phyloP scores from a whole-genome alignment of 495 filamentous ascomycete species.

The Neurospora pannonica region DNA sequence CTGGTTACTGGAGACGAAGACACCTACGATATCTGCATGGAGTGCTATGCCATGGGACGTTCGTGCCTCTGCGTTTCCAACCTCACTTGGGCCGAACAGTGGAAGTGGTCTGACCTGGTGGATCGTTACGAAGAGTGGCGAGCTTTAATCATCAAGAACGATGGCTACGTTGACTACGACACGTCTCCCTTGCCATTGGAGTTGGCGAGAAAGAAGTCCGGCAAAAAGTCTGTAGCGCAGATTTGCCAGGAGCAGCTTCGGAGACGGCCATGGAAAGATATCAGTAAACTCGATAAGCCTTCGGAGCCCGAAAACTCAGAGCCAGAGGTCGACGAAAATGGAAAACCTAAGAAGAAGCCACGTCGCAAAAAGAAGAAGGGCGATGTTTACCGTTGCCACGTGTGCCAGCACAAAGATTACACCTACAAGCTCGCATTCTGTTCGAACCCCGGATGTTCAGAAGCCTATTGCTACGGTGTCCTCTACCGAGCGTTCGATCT shows the following conservation, averaged over 20 bases:
- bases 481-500: slow-evolving; percentile 84
- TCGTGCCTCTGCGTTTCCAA: slow-evolving; percentile 80
- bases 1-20: slow-evolving; percentile 56
- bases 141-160: slow-evolving; percentile 57
- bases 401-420: slow-evolving; percentile 64
- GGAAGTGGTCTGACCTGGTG: slow-evolving; percentile 67
- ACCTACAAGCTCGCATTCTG: slow-evolving; percentile 76
- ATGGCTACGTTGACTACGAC: slow-evolving; percentile 47
- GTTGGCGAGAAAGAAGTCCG: slow-evolving; percentile 49
- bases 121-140: slow-evolving; percentile 78
- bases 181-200: slow-evolving; percentile 55
- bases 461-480: slow-evolving; percentile 78
- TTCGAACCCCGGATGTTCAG: slow-evolving; percentile 49
- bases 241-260: slow-evolving; percentile 83
- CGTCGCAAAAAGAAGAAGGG: slow-evolving; percentile 33
- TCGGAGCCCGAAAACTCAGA: slow-evolving; percentile 36
- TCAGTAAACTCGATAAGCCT: slow-evolving; percentile 33
- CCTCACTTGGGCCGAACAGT: slow-evolving; percentile 88
- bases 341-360: slow-evolving; percentile 37
- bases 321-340: slow-evolving; percentile 42
- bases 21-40: slow-evolving; percentile 91
- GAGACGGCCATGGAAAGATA: slow-evolving; percentile 54
- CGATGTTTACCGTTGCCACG: slow-evolving; percentile 58
- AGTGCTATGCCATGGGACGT: slow-evolving; percentile 89
- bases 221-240: slow-evolving; percentile 72